Evolutionary conservation across 2,329 filamentous ascomycete species (phyloP), one percentile per base, ranked within the genome.

Genomic region (Aspergillus texensis): DNA sequence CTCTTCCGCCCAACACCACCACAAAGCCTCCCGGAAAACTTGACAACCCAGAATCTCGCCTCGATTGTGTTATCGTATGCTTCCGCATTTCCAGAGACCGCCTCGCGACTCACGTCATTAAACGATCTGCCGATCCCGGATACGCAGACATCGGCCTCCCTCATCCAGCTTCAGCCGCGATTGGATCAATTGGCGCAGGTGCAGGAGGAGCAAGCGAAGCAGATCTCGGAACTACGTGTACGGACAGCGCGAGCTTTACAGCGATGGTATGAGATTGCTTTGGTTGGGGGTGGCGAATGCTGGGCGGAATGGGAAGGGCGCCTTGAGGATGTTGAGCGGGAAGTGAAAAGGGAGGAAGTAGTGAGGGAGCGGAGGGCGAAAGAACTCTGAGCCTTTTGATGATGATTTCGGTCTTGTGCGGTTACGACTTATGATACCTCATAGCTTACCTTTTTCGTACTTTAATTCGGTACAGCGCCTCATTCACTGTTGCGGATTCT

Each of bases 301-400:
- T 89, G 93, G 80, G 90, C 89, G 26, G 87, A 90, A 58, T 88
- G 90, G 73, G 91, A 96, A 77, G 84, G 86, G 39, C 83, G 90
- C 57, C 77, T 94, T 14, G 85, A 86, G 75, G 81, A 83, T 64
- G 85, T 88, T 9, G 92, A 95, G 78, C 84, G 86, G 60, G 81
- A 82, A 10, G 82, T 94, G 2, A 83, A 87, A 73, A 85, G 90
- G 71, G 82, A 82, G 57, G 91, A 93, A 73, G 82, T 81, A 66
- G 78, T 78, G 77, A 84, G 81, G 70, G 84, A 81, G 70, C 82
- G 81, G 66, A 85, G 86, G 65, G 83, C 83, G 64, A 83, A 82
- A 61, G 79, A 79, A 60, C 50, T 77, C 63, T 77, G 63, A 39
- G 16, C 19, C 10, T 8, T 34, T 32, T 61, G 24, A 28, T 48